A percentile compares a stretch with the other conserved stretches of the same genome.
Conservation (phyloP, 2,329 filamentous ascomycete species). For the Lasiodiplodia citricola region DNA sequence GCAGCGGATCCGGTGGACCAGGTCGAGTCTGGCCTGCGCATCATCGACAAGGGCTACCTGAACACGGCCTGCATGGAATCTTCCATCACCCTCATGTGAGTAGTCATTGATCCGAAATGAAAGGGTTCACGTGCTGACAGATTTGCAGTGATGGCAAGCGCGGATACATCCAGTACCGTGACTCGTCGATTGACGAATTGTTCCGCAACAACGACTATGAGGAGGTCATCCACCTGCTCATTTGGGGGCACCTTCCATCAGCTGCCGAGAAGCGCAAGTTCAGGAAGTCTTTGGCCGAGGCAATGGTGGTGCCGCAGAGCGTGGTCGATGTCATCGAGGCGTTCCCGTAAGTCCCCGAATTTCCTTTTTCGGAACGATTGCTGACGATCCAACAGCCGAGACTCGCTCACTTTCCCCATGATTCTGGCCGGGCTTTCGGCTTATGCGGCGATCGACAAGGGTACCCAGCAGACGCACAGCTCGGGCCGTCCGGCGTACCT, state of each 20-base stretch:
- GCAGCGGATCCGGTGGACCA: constrained; percentile 33
- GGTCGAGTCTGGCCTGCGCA: constrained; percentile 34
- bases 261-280: constrained; percentile 48
- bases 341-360: constrained; percentile 39
- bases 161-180: constrained; percentile 8
- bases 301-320: constrained; percentile 27
- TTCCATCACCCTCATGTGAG: constrained; percentile 33
- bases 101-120: background rate
- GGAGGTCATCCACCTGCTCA: constrained; percentile 57
- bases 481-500: constrained; percentile 52
- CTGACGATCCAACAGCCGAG: background rate
- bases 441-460: constrained; percentile 34
- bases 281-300: constrained; percentile 36
- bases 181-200: background rate
- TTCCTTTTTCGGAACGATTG: background rate
- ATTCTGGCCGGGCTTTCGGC: constrained; percentile 52
- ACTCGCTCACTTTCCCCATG: constrained; percentile 46
- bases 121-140: constrained; percentile 38
- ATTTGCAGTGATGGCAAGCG: constrained; percentile 1
- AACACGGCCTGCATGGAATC: constrained; percentile 42
- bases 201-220: constrained; percentile 54
- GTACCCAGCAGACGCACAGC: constrained; percentile 12
- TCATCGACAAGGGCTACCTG: constrained; percentile 42
- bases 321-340: constrained; percentile 46
- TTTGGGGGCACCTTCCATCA: constrained; percentile 59